Base-by-base conservation (phyloP, 2,329 filamentous ascomycete genomes). In the Colletotrichum scovillei region DNA sequence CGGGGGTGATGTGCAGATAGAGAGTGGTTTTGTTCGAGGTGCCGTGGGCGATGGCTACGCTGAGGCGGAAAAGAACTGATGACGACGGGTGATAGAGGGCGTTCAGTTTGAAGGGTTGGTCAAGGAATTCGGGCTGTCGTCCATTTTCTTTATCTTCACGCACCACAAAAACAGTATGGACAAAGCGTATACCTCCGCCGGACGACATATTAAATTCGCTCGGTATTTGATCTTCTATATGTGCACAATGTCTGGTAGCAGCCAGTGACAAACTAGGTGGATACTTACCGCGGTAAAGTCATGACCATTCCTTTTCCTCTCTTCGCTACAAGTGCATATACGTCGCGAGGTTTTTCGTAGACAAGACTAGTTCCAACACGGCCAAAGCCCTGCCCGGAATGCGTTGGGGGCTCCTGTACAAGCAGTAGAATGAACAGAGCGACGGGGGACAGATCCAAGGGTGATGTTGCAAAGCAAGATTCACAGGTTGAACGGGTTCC, bases 361-460 rank as follows among this genome's bases (percentile, higher is more conserved):
- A 52, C 49, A 14, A 57, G 59, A 64, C 35, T 24, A 12, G 59
- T 58, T 32, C 24, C 35, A 19, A 52, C 35, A 26, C 28, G 52
- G 46, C 30, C n/a, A 24, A n/a, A 59, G 49, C 24, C 59, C 59
- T 26, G 14, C 67, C 49, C 67, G 58, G 26, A 52, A 32, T 57
- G 35, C 52, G 56, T 64, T 69, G 67, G 35, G 59, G 67, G 52
- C 67, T 69, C 59, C 63, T 64, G 52, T 5, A 19, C 59, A 16
- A 69, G 52, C n/a, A 69, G 67, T 69, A 63, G 38, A 52, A 38
- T 64, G 49, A 69, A 59, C 35, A 5, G 67, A 19, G 67, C 59
- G 26, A 49, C 67, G 67, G 67, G 52, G 49, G 32, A 69, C 67
- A 65, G 53, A 65, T 65, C 67, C 67, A 69, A 58, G 53, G 12